Evolutionary conservation across 2,329 filamentous ascomycete species (phyloP).

Genomic region (Neophaeococcomyces aloes): DNA sequence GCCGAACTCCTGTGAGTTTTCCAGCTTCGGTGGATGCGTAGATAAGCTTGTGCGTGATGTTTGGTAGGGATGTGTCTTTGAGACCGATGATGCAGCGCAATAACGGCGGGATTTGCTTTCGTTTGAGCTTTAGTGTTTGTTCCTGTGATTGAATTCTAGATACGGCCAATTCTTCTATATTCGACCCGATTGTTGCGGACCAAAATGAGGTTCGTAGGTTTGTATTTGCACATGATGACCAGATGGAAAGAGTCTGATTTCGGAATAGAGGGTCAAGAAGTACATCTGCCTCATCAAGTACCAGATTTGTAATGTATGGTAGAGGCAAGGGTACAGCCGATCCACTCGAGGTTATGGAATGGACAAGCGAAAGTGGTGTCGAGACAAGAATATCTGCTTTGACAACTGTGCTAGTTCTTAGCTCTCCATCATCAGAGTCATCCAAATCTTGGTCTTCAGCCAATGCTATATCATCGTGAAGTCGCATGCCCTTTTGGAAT

Average conservation of each 20-base stretch:
- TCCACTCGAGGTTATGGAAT: slow-evolving; percentile 46
- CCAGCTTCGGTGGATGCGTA: slow-evolving; percentile 90
- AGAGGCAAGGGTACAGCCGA: slow-evolving; percentile 40
- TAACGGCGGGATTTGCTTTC: slow-evolving; percentile 41
- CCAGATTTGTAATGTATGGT: slow-evolving; percentile 59
- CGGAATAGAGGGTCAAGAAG: slow-evolving; percentile 84
- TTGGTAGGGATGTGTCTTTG: slow-evolving; percentile 90
- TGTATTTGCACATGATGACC: slow-evolving; percentile 63
- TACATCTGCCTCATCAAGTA: slow-evolving; percentile 92
- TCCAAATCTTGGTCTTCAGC: slow-evolving; percentile 30
- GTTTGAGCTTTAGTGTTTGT: slow-evolving; percentile 27
- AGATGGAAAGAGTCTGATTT: slow-evolving; percentile 75
- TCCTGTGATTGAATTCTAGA: slow-evolving; percentile 53
- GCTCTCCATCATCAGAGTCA: slow-evolving; percentile 31
- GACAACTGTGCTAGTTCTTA: slow-evolving; percentile 37
- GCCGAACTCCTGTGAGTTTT: slow-evolving; percentile 81
- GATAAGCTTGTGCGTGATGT: slow-evolving; percentile 75
- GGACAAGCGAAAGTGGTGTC: slow-evolving; percentile 67
- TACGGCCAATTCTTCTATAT: slow-evolving; percentile 67
- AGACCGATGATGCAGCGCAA: slow-evolving; percentile 86
- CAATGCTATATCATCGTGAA: slow-evolving; percentile 33
- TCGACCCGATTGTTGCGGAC: slow-evolving; percentile 96
- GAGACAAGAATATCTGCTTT: slow-evolving; percentile 72
- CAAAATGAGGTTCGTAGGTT: slow-evolving; percentile 70
- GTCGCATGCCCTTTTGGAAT: slow-evolving; percentile 74